These are phyloP conservation scores for Sporothrix brasiliensis DNA, from an alignment of 2,329 filamentous ascomycete species.

Conservation along the genomic window DNA sequence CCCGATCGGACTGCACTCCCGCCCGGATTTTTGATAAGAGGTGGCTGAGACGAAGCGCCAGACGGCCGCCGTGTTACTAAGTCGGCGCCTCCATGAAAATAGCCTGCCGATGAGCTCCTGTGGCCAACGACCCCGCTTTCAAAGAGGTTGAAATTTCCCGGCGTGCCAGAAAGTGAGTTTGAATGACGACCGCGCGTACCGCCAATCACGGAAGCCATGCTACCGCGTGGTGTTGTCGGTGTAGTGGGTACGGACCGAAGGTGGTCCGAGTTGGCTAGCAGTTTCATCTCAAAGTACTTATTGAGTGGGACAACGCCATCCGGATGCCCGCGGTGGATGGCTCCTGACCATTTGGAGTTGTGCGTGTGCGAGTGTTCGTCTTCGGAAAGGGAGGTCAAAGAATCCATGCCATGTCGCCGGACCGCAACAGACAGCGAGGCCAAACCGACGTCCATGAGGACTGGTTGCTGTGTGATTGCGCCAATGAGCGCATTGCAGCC, in stretches of 20 bases:
- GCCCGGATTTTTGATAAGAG: neutral
- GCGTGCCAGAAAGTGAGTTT: slow-evolving; percentile 47
- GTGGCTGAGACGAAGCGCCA: slow-evolving; percentile 29
- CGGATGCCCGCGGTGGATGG: slow-evolving; percentile 30
- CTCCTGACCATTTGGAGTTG: slow-evolving; percentile 27
- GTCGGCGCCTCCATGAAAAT: slow-evolving; percentile 42
- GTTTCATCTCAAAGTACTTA: slow-evolving; percentile 70
- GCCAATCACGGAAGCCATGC: slow-evolving; percentile 41
- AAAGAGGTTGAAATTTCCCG: slow-evolving; percentile 36
- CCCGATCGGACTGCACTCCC: slow-evolving; percentile 27
- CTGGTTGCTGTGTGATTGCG: slow-evolving; percentile 86
- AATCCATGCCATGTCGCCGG: slow-evolving; percentile 53
- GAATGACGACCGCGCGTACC: slow-evolving; percentile 48
- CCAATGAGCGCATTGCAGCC: slow-evolving; percentile 95
- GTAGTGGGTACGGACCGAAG: slow-evolving; percentile 54
- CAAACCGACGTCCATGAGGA: slow-evolving; percentile 85
- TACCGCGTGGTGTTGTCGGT: slow-evolving; percentile 41
- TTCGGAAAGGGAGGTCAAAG: slow-evolving; percentile 36
- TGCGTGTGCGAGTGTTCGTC: slow-evolving; percentile 34
- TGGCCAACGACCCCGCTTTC: slow-evolving; percentile 41
- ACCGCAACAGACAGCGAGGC: slow-evolving; percentile 89
- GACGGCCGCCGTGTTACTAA: slow-evolving; percentile 27
- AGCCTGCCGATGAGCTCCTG: slow-evolving; percentile 52
- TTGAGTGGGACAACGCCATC: slow-evolving; percentile 52
- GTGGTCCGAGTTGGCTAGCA: slow-evolving; percentile 76